Base-by-base conservation (phyloP, 2,329 filamentous ascomycete genomes). In the Metarhizium anisopliae region DNA sequence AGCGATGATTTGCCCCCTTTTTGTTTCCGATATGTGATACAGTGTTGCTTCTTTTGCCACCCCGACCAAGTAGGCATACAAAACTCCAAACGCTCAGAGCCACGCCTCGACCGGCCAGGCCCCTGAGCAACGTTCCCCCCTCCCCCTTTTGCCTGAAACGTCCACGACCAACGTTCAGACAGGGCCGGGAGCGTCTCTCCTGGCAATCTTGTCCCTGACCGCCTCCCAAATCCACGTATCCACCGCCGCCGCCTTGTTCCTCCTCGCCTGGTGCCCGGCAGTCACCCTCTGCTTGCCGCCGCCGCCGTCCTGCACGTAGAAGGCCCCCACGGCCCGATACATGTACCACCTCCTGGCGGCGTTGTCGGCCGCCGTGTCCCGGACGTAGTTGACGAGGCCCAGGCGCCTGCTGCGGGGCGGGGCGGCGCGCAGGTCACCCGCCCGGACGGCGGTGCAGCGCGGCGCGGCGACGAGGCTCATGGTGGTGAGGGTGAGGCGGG, bases 391-490 rank as follows among this genome's bases (percentile, higher is more conserved):
- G 61, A 75, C 67, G 51, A 75, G 63, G 20, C 73, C 72, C 36
- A 72, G 59, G 47, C 72, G 68, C n/a, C 63, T 51, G 50, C n/a
- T 51, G 50, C n/a, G 32, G 5, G 52, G 60, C 42, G 54, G 56
- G 13, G 59, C 59, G 35, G 69, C 67, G 5, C 62, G 57, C 30
- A 76, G 63, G 47, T 74, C 70, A 20, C 70, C 71, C 20, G 72
- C 71, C 51, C 67, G 67, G 32, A 76, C 63, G 57, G 68, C 68
- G 59, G 75, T 76, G 64, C 74, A 74, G 45, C 80, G 75, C 35
- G 81, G 80, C 66, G 79, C 80, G 59, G 76, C 77, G 61, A 82
- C 77, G 60, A 74, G 63, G 63, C 75, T 80, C 72, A 83, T 79
- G 53, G 79, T 83, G 42, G 78, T 80, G 57, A 83, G 62, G 54